phyloP scores from a whole-genome alignment of 306 rosid species.

The Vigna angularis region DNA sequence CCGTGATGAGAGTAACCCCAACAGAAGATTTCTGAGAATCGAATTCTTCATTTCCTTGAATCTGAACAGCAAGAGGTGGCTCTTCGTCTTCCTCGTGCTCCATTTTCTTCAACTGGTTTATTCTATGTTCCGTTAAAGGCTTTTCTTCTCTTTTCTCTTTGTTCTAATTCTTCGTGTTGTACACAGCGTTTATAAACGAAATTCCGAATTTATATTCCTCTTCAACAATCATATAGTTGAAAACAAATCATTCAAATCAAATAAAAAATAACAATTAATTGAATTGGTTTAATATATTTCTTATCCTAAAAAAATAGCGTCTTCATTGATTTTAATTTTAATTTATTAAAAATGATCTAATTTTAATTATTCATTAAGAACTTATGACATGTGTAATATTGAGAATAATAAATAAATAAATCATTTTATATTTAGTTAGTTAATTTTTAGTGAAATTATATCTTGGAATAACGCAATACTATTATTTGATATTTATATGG shows the following conservation, averaged over 20 bases:
- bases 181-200: background rate
- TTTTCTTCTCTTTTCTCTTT: background rate
- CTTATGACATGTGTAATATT: no score
- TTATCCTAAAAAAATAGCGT: no score
- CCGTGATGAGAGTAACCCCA: slow-evolving; percentile 94
- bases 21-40: slow-evolving; percentile 53
- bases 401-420: no score
- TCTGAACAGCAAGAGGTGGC: slow-evolving; percentile 84
- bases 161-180: background rate
- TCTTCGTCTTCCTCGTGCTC: slow-evolving; percentile 74
- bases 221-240: background rate
- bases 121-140: background rate
- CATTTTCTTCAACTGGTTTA: slow-evolving; percentile 47
- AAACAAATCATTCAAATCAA: background rate
- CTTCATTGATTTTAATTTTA: no score
- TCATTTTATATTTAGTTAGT: no score
- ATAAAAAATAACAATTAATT: background rate
- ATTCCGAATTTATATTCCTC: background rate
- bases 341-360: no score
- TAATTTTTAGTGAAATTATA: no score
- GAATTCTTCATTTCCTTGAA: slow-evolving; percentile 47
- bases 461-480: no score
- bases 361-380: no score
- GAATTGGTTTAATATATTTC: background rate
- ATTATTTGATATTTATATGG: no score